These are phyloP conservation scores for Glycine latifolia DNA, from an alignment of 306 rosid genomes.

Conservation along the genomic window DNA sequence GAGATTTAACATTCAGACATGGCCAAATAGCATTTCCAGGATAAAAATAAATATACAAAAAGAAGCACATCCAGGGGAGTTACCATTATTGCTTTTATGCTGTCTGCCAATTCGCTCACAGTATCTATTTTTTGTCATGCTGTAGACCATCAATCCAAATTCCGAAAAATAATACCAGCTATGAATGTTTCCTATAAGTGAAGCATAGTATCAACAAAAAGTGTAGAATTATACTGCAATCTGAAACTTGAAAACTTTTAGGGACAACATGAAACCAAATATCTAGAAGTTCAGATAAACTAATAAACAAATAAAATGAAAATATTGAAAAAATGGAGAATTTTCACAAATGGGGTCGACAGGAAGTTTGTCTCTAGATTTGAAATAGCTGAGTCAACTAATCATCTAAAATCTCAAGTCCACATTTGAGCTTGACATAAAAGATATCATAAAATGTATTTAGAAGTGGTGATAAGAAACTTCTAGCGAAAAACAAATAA, in stretches of 20 bases:
- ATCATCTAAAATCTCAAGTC: constrained; percentile 21
- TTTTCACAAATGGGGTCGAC: background rate
- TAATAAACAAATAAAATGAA: background rate
- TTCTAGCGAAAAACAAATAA: background rate
- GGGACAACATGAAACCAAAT: background rate
- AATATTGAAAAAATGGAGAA: background rate
- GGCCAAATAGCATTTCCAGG: background rate
- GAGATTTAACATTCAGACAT: background rate
- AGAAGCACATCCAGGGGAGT: constrained; percentile 4
- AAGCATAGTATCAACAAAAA: constrained; percentile 43
- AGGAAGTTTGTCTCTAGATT: constrained; percentile 26
- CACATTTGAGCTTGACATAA: constrained; percentile 14
- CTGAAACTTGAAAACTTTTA: constrained; percentile 27
- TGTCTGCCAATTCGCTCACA: constrained; percentile 94
- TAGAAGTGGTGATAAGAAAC: constrained; percentile 10
- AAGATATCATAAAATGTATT: constrained; percentile 7
- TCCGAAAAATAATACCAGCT: constrained; percentile 94
- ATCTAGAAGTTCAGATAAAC: no score
- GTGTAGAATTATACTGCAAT: constrained; percentile 15
- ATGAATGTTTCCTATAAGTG: constrained; percentile 74
- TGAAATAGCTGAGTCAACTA: constrained; percentile 16
- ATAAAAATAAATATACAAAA: constrained; percentile 27
- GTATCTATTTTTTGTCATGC: constrained; percentile 87
- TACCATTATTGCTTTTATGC: constrained; percentile 98
- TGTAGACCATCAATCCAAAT: constrained; percentile 83